phyloP scores from a whole-genome alignment of 148 eudicot genomes.

The Gaultheria prostrata region DNA sequence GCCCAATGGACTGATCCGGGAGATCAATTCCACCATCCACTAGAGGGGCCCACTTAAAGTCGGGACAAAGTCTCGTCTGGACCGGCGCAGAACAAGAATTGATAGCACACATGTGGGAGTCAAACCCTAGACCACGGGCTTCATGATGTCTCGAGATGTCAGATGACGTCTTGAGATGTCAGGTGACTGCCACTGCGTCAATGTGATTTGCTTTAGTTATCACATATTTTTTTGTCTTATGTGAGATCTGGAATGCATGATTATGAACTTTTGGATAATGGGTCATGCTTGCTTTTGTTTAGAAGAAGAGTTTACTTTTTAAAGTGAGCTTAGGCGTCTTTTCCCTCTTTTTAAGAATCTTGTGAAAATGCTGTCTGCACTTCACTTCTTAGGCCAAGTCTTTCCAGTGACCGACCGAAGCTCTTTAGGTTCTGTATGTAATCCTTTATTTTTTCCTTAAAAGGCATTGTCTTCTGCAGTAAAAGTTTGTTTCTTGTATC shows the following conservation, averaged over 20 bases:
- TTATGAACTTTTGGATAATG: background rate
- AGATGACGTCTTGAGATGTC: background rate
- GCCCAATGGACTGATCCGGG: background rate
- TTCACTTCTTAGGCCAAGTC: constrained; percentile 17
- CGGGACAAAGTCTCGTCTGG: background rate
- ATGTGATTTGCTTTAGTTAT: background rate
- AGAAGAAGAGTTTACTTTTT: constrained; percentile 42
- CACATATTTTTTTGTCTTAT: constrained; percentile 15
- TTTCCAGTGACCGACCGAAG: background rate
- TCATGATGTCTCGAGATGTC: background rate
- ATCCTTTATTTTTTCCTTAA: constrained; percentile 1
- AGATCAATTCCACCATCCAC: background rate
- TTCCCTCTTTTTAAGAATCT: constrained; percentile 17
- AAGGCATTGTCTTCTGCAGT: constrained; percentile 18
- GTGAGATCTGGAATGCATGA: constrained; percentile 14
- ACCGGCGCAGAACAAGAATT: background rate
- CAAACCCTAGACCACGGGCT: background rate
- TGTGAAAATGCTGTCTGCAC: constrained; percentile 17
- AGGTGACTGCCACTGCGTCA: background rate
- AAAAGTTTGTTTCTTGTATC: background rate
- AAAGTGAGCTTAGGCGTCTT: constrained; percentile 16
- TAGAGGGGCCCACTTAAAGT: background rate
- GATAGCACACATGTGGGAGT: background rate
- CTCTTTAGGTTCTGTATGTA: background rate
- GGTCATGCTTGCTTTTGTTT: constrained; percentile 41